Percentiles rank a stretch among this genome's conserved stretches.
Conservation (phyloP, 106 monocot genomes). For the Amphibolis antarctica region DNA sequence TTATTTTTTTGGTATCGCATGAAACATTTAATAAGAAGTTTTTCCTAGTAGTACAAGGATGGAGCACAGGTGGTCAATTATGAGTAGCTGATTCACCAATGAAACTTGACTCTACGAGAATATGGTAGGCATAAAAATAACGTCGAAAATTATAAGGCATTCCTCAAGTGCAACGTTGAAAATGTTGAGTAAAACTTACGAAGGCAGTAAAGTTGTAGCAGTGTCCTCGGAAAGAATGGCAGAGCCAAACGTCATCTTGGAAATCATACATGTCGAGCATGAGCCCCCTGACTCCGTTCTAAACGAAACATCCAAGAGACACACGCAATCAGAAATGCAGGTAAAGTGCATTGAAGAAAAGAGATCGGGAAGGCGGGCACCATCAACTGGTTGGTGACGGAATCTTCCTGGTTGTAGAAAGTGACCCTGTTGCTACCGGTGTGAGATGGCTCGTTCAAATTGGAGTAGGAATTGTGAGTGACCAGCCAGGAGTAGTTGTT, state of each 20-base stretch:
- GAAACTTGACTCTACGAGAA: too few species aligned
- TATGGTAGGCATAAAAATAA: too few species aligned
- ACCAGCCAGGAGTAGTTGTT: slow-evolving; percentile 96
- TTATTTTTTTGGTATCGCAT: too few species aligned
- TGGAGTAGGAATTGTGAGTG: slow-evolving; percentile 96
- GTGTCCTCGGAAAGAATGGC: slow-evolving; percentile 87
- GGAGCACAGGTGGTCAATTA: too few species aligned
- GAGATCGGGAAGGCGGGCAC: slow-evolving; percentile 12
- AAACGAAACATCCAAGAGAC: slow-evolving; percentile 6
- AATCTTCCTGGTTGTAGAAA: slow-evolving; percentile 96
- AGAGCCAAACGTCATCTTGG: slow-evolving; percentile 83
- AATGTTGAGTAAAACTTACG: slow-evolving; percentile 35
- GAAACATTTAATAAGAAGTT: too few species aligned
- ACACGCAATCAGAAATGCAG: background rate
- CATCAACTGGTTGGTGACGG: slow-evolving; percentile 83
- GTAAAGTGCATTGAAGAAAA: background rate
- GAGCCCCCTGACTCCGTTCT: slow-evolving; percentile 88
- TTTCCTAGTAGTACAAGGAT: too few species aligned
- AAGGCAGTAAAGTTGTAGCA: slow-evolving; percentile 98
- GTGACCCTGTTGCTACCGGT: slow-evolving; percentile 74
- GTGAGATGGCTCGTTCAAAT: slow-evolving; percentile 60
- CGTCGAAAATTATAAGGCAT: background rate
- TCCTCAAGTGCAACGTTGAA: background rate
- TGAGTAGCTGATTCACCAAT: too few species aligned
- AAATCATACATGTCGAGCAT: slow-evolving; percentile 99